Evolutionary conservation across 2,329 filamentous ascomycete species (phyloP).

Genomic region (Aspergillus versicolor): DNA sequence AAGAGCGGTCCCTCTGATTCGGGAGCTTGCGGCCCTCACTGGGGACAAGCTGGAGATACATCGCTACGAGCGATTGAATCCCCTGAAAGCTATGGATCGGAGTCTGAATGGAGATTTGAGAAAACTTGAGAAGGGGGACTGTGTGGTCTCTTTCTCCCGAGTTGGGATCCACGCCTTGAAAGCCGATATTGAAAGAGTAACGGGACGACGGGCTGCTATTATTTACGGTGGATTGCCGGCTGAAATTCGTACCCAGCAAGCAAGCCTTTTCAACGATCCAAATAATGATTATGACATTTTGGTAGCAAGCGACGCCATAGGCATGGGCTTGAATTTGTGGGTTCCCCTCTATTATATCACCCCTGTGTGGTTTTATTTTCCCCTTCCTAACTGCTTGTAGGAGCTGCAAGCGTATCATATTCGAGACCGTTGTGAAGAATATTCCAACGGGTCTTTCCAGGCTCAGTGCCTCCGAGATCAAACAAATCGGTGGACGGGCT

Average conservation of each 20-base stretch:
- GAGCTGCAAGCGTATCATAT: slow-evolving; percentile 83
- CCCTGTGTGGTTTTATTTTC: background rate
- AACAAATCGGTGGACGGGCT: slow-evolving; percentile 91
- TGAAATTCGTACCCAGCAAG: slow-evolving; percentile 89
- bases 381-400: slow-evolving; percentile 33
- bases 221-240: slow-evolving; percentile 91
- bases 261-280: slow-evolving; percentile 89
- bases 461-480: slow-evolving; percentile 74
- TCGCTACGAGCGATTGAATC: slow-evolving; percentile 78
- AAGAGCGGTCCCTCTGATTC: slow-evolving; percentile 74
- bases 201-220: slow-evolving; percentile 79
- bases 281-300: slow-evolving; percentile 94
- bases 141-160: slow-evolving; percentile 82
- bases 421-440: slow-evolving; percentile 74
- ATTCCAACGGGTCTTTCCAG: slow-evolving; percentile 59
- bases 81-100: slow-evolving; percentile 63
- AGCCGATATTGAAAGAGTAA: slow-evolving; percentile 70
- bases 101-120: slow-evolving; percentile 65
- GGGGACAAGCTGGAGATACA: slow-evolving; percentile 84
- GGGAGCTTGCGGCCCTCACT: slow-evolving; percentile 71
- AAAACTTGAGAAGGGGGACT: slow-evolving; percentile 82
- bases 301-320: slow-evolving; percentile 92
- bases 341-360: slow-evolving; percentile 17
- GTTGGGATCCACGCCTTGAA: slow-evolving; percentile 79
- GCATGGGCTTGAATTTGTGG: slow-evolving; percentile 93